Conservation (phyloP, 352 stramenopile species). For the Phytophthora tentaculata region DNA sequence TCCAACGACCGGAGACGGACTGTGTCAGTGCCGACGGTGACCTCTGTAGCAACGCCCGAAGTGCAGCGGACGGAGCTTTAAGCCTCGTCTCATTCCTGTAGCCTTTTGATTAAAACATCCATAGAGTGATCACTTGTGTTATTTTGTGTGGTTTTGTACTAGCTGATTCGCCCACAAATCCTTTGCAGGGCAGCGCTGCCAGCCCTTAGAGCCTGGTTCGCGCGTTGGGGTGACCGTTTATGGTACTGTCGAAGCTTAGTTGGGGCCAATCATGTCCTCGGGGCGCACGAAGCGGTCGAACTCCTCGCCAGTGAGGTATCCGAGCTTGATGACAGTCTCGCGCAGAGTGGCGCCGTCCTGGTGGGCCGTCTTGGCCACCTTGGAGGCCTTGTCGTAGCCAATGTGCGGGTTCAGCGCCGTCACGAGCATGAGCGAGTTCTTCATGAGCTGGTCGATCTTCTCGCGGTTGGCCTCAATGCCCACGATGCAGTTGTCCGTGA, state of each 20-base stretch:
- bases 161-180: slow-evolving; percentile 15
- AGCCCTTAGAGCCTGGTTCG: too few species aligned
- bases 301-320: slow-evolving; percentile 93
- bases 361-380: slow-evolving; percentile 97
- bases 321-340: slow-evolving; percentile 90
- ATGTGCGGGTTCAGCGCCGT: slow-evolving; percentile 97
- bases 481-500: slow-evolving; percentile 94
- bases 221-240: background rate
- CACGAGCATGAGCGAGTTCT: slow-evolving; percentile 97
- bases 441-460: slow-evolving; percentile 93
- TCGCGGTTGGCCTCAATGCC: slow-evolving; percentile 92
- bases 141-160: slow-evolving; percentile 17
- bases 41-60: slow-evolving; percentile 21
- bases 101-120: background rate
- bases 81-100: slow-evolving; percentile 12
- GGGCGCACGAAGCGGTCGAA: slow-evolving; percentile 96
- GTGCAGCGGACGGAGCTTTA: slow-evolving; percentile 38
- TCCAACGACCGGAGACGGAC: slow-evolving; percentile 21
- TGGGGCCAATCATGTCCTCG: slow-evolving; percentile 95
- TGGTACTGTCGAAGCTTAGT: slow-evolving; percentile 43
- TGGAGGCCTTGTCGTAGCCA: slow-evolving; percentile 97
- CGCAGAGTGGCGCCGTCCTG: slow-evolving; percentile 93
- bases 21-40: slow-evolving; percentile 21
- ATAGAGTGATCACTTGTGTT: slow-evolving; percentile 6
- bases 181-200: background rate